Evolutionary conservation across 768 basidiomycete species (phyloP).

Genomic region (Lactifluus piperatus): DNA sequence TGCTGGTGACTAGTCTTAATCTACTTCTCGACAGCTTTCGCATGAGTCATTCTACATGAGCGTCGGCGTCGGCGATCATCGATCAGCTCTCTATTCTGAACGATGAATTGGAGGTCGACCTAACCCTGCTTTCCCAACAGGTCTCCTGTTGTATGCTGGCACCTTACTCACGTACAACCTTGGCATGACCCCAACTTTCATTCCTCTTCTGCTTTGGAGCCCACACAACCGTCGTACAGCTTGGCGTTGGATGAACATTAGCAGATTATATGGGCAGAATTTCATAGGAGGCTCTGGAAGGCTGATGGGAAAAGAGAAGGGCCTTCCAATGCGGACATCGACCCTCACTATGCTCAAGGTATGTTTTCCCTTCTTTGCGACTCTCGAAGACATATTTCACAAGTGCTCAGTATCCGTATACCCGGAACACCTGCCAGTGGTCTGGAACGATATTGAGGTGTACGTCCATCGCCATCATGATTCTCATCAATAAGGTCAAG

Average conservation of each 20-base stretch:
- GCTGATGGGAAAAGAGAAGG: constrained; percentile 30
- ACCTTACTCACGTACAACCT: constrained; percentile 39
- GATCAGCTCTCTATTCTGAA: constrained; percentile 25
- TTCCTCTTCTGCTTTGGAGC: constrained; percentile 42
- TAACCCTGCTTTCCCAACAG: constrained; percentile 32
- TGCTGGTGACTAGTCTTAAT: too few species aligned
- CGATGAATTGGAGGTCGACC: constrained; percentile 36
- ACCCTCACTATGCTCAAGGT: constrained; percentile 48
- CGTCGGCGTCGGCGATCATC: constrained; percentile 23
- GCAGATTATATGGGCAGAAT: constrained; percentile 27
- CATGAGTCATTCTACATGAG: constrained; percentile 23
- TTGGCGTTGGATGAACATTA: constrained; percentile 39
- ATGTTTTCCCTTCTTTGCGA: not conserved
- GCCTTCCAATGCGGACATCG: constrained; percentile 29
- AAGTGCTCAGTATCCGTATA: constrained; percentile 27
- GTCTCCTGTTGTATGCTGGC: constrained; percentile 40
- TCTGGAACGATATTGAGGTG: constrained; percentile 24
- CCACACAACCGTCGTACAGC: constrained; percentile 34
- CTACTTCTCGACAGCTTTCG: constrained; percentile 22
- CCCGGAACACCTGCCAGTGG: constrained; percentile 29
- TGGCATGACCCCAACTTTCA: constrained; percentile 40
- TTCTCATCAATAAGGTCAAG: constrained; percentile 38
- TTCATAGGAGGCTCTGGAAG: constrained; percentile 37
- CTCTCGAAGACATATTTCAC: not conserved
- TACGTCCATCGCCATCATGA: constrained; percentile 30